Evolutionary conservation across 179 eudicot species (phyloP).

Genomic region (Gypsophila paniculata): DNA sequence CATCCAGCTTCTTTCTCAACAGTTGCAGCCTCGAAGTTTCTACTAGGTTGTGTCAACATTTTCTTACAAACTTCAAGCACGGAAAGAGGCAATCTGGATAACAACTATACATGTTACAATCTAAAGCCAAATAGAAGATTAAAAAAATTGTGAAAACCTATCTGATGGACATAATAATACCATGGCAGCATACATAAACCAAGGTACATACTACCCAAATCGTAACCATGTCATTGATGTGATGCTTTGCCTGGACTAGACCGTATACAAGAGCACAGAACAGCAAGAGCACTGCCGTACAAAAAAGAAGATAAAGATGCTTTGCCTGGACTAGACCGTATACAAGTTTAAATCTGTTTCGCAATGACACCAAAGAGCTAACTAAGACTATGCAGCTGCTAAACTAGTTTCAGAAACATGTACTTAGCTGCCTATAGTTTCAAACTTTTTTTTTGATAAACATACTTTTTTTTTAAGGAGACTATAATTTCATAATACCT

Average conservation of each 20-base stretch:
- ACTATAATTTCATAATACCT: background rate
- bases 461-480: no score
- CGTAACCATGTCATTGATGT: background rate
- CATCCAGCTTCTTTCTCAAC: conserved; percentile 91
- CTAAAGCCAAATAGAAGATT: conserved; percentile 6
- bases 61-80: conserved; percentile 87
- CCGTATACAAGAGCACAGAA: conserved; percentile 9
- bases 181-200: background rate
- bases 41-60: conserved; percentile 64
- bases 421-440: background rate
- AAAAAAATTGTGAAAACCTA: conserved; percentile 1
- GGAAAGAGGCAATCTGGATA: conserved; percentile 74
- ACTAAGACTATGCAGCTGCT: background rate
- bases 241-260: background rate
- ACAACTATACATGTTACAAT: conserved; percentile 20
- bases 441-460: no score
- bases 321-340: background rate
- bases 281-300: background rate
- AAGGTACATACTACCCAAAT: background rate
- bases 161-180: conserved; percentile 13
- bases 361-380: background rate
- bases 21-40: conserved; percentile 63
- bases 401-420: conserved; percentile 13
- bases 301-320: background rate
- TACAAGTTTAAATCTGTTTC: background rate